Base-by-base conservation (phyloP, 441 rosid genomes). In the Corymbia citriodora region DNA sequence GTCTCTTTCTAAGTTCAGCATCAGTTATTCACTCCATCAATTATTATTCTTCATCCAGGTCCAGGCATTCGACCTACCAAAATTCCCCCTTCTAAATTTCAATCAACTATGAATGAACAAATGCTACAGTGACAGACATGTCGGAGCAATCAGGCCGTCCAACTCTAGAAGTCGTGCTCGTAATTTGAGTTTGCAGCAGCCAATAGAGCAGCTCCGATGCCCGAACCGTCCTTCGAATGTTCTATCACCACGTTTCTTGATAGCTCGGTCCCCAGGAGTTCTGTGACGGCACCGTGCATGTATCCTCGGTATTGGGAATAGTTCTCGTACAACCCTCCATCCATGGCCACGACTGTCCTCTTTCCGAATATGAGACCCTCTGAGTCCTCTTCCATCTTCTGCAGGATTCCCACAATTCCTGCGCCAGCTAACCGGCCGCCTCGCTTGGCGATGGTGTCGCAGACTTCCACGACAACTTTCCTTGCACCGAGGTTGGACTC, bases 401-500 rank as follows among this genome's bases (percentile, higher is more conserved):
- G 96, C 70, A 97, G 94, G 90, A 97, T 93, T 74, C 98, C 97
- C 5, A 96, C 99, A 33, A 97, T 95, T 79, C 99, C 99, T 7
- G 98, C 99, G 63, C 99, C 99, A 3, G 99, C 99, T 92, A 98
- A 91, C 74, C 97, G 94, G 6, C 98, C 97, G 33, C 97, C 99
- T 55, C 99, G 95, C 92, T 92, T 95, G 87, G 95, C 96, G 25
- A 97, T 93, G 23, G 97, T 91, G 90, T 96, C 97, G 27, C 99
- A 97, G 27, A 94, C 96, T 88, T 94, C 96, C 65, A 95, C 16
- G 0, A 94, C 97, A 6, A 90, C 92, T 92, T 90, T 96, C 92
- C 97, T 95, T 13, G 91, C 96, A 57, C 90, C 82, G 48, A 94
- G 61, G 92, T 92, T 90, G 48, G 96, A 83, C 91, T 98, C 95